phyloP scores from a whole-genome alignment of 2,329 filamentous ascomycete species.

The Colletotrichum spinosum region DNA sequence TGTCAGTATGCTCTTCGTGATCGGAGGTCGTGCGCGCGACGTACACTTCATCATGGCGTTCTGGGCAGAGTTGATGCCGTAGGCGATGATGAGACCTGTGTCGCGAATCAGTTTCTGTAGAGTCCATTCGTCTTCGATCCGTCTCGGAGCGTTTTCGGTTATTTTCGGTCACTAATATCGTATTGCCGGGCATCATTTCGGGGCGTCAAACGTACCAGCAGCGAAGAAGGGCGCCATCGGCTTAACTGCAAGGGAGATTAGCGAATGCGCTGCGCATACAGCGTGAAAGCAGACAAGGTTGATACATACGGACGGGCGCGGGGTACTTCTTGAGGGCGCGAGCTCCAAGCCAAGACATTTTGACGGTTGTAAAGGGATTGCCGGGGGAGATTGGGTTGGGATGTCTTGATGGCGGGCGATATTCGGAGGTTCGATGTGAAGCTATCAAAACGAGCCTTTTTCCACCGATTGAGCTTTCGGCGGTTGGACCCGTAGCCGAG shows the following conservation, averaged over 20 bases:
- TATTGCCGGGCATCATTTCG: neutral
- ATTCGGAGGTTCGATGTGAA: slow-evolving; percentile 45
- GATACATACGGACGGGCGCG: slow-evolving; percentile 77
- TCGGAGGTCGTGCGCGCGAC: slow-evolving; percentile 40
- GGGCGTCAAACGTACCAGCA: slow-evolving; percentile 77
- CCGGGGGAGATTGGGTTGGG: slow-evolving; percentile 48
- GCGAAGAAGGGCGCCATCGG: slow-evolving; percentile 94
- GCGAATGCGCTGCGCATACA: slow-evolving; percentile 17
- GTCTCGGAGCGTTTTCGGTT: neutral
- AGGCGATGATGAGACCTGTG: slow-evolving; percentile 84
- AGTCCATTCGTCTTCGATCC: slow-evolving; percentile 1
- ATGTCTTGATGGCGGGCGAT: slow-evolving; percentile 47
- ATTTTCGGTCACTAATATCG: no score
- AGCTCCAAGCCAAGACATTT: slow-evolving; percentile 80
- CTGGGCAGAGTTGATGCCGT: slow-evolving; percentile 89
- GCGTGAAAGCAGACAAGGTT: slow-evolving; percentile 41
- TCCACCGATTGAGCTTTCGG: slow-evolving; percentile 43
- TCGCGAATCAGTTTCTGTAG: slow-evolving; percentile 17
- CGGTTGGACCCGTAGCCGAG: slow-evolving; percentile 51
- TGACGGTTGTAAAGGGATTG: slow-evolving; percentile 58
- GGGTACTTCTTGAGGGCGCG: slow-evolving; percentile 82
- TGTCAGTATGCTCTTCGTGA: slow-evolving; percentile 41
- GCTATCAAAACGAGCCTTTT: slow-evolving; percentile 55
- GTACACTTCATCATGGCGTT: slow-evolving; percentile 82
- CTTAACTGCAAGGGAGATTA: slow-evolving; percentile 70